A percentile compares a stretch with the other conserved stretches of the same genome.
Evolutionary conservation across 306 rosid species (phyloP).

Genomic region (Fagus crenata): DNA sequence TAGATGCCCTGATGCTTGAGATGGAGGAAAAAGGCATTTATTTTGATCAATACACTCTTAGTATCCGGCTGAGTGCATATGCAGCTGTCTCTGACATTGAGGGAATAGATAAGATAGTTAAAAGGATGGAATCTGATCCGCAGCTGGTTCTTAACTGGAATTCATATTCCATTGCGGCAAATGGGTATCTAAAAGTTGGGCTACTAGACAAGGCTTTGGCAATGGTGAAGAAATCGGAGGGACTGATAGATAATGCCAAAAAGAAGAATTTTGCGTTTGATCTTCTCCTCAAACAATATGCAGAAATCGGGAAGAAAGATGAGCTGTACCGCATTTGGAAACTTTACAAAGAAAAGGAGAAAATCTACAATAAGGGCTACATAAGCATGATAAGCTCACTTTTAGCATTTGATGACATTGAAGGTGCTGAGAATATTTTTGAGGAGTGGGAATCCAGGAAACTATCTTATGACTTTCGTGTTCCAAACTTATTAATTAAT

Average conservation of each 20-base stretch:
- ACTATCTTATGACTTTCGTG: conserved; percentile 10
- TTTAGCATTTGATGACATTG: conserved; percentile 22
- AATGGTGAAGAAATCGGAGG: conserved; percentile 24
- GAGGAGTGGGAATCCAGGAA: conserved; percentile 37
- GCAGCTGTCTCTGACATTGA: conserved; percentile 19
- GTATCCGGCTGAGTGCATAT: conserved; percentile 27
- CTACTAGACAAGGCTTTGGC: conserved; percentile 26
- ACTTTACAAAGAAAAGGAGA: conserved; percentile 7
- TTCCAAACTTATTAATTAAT: conserved; percentile 27
- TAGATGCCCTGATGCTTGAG: conserved; percentile 18
- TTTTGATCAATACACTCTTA: conserved; percentile 11
- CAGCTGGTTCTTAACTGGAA: conserved; percentile 11
- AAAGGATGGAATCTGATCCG: conserved; percentile 13
- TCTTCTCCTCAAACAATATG: conserved; percentile 23
- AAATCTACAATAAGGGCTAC: conserved; percentile 28
- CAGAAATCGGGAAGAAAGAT: conserved; percentile 27
- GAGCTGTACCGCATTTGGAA: conserved; percentile 26
- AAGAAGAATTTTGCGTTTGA: conserved; percentile 13
- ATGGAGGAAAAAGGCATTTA: conserved; percentile 27
- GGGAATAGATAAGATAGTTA: conserved; percentile 11
- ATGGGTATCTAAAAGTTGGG: conserved; percentile 23
- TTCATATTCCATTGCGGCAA: conserved; percentile 14
- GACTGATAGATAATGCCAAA: not conserved
- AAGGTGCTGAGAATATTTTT: conserved; percentile 28
- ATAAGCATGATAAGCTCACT: conserved; percentile 23